phyloP scores from a whole-genome alignment of 257 asterid species.

The Nicotiana tabacum region DNA sequence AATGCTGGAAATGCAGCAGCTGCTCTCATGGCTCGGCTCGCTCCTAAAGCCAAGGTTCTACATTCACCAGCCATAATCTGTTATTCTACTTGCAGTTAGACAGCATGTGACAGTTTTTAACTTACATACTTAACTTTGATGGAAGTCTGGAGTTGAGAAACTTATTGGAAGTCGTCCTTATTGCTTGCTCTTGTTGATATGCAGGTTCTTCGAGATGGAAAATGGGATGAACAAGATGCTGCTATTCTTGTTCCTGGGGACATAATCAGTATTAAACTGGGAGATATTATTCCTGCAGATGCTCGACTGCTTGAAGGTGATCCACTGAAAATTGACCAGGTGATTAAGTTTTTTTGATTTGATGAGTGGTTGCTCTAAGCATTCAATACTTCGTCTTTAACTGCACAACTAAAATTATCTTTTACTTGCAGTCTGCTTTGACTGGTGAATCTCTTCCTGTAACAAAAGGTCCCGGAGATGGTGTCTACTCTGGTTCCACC shows the following conservation, averaged over 20 bases:
- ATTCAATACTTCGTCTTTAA: background rate
- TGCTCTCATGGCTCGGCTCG: constrained; percentile 97
- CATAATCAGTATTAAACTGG: constrained; percentile 76
- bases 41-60: constrained; percentile 85
- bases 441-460: constrained; percentile 98
- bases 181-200: constrained; percentile 8
- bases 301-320: constrained; percentile 94
- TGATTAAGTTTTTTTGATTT: constrained; percentile 19
- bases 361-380: background rate
- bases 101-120: background rate
- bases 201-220: constrained; percentile 92
- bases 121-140: background rate
- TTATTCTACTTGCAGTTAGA: background rate
- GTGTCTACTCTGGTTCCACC: constrained; percentile 94
- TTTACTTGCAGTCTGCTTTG: constrained; percentile 78
- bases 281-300: constrained; percentile 95
- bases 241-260: constrained; percentile 86
- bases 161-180: background rate
- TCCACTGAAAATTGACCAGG: constrained; percentile 96
- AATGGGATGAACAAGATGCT: constrained; percentile 92
- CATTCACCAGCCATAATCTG: background rate
- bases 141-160: background rate
- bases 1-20: constrained; percentile 99
- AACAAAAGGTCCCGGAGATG: constrained; percentile 94
- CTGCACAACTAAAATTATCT: background rate